phyloP scores from a whole-genome alignment of 371 early-diverging fungal species.

The Umbelopsis sp. region DNA sequence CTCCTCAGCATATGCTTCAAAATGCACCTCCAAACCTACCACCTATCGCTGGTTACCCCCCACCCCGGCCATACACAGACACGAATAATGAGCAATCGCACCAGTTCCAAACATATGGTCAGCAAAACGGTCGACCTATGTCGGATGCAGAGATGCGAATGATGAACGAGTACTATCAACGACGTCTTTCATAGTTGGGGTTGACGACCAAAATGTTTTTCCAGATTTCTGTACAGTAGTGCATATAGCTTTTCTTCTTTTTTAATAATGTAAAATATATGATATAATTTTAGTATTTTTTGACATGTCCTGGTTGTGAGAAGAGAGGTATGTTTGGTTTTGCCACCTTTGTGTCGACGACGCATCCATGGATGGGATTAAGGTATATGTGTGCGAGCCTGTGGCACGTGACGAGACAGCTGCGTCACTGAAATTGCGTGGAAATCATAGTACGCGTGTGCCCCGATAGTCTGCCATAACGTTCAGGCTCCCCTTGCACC shows the following conservation, averaged over 20 bases:
- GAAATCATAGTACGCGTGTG: no score
- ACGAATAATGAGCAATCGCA: slow-evolving; percentile 2
- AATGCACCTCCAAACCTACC: slow-evolving; percentile 6
- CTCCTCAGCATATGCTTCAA: slow-evolving; percentile 11
- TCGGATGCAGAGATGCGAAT: neutral
- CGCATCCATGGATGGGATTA: no score
- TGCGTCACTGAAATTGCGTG: slow-evolving; percentile 17
- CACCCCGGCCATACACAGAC: neutral
- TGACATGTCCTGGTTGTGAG: neutral
- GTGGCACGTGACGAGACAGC: neutral
- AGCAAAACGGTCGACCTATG: neutral
- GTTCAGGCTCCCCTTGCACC: neutral
- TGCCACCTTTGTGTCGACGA: no score
- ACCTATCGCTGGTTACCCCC: slow-evolving; percentile 1
- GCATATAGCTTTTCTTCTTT: neutral
- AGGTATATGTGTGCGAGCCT: no score
- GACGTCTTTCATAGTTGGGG: neutral
- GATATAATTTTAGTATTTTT: neutral
- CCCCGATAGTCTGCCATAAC: neutral
- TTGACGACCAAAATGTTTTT: neutral
- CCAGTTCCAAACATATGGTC: neutral
- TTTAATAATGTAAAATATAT: neutral
- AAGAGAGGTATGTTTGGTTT: no score
- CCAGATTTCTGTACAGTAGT: slow-evolving; percentile 16
- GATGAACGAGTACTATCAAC: slow-evolving; percentile 8